Conservation (phyloP, 768 basidiomycete genomes). For the Termitomyces sp. region DNA sequence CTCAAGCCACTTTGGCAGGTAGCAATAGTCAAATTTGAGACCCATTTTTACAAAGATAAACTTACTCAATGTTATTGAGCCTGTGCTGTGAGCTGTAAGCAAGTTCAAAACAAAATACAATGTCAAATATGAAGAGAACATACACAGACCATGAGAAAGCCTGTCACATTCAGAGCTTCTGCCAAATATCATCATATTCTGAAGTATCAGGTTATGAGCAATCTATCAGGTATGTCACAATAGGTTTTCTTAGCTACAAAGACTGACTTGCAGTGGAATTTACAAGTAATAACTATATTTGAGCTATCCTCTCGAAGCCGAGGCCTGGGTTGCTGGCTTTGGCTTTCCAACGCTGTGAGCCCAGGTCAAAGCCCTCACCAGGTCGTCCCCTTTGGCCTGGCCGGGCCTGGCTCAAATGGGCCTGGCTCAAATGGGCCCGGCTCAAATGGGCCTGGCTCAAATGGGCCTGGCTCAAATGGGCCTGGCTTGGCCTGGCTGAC, state of each 20-base stretch:
- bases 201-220: too few species aligned
- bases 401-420: too few species aligned
- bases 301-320: background rate
- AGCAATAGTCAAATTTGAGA: background rate
- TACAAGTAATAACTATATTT: too few species aligned
- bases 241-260: background rate
- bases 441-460: too few species aligned
- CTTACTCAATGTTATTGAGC: background rate
- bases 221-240: background rate
- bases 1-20: too few species aligned
- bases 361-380: background rate
- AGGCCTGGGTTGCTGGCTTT: background rate
- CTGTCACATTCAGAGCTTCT: too few species aligned
- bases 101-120: too few species aligned
- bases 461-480: too few species aligned
- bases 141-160: background rate
- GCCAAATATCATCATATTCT: too few species aligned
- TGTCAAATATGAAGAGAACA: too few species aligned
- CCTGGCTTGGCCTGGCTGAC: too few species aligned
- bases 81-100: background rate
- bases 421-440: too few species aligned
- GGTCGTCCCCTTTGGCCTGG: background rate
- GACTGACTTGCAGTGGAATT: background rate
- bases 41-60: background rate
- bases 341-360: background rate